Evolutionary conservation across 495 filamentous ascomycete species (phyloP), one percentile per base, ranked within the genome.

Genomic region (Elaphomyces granulatus): DNA sequence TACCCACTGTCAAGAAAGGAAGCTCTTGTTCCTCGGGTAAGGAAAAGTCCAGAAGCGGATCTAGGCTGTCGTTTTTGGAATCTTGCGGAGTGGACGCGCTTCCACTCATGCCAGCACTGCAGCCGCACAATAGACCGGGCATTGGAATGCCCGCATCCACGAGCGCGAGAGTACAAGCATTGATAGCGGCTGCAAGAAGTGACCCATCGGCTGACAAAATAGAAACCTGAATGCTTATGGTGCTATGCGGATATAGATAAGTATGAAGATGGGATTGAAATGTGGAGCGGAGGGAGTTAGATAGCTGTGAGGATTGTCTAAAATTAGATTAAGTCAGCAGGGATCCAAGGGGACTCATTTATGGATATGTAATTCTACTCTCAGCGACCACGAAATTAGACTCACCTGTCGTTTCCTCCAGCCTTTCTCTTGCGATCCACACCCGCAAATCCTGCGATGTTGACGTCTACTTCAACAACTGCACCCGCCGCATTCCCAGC

Each of bases 111-210:
- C 85, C 90, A 1, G 81, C 77, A 8, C 86, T 93, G 58, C 84
- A 92, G 8, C 86, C 85, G n/a, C 72, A 72, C 0, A 96, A 68
- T 50, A 94, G 87, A 50, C 90, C 85, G 2, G 72, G 70, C 86
- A 95, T 95, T 26, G 92, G 90, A 18, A 99, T 75, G 20, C 90
- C 90, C 2, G 92, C 92, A 53, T 96, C 90, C 35, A 95, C 77
- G 15, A 94, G 76, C 0, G 92, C 90, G 9, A 99, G 73, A 0
- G 88, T 95, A 0, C 82, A 78, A 8, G 90, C 92, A 49, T 99
- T 99, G 47, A 95, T 67, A 14, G 83, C 83, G 0, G 85, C 75
- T 1, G 92, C 86, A 19, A 99, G 78, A 0, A 99, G 67, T 2
- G 83, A 84, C 20, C 90, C 90, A 61, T 99, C 90, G 42, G 87